phyloP scores from a whole-genome alignment of 2,329 filamentous ascomycete genomes.

The Geosmithia morbida region DNA sequence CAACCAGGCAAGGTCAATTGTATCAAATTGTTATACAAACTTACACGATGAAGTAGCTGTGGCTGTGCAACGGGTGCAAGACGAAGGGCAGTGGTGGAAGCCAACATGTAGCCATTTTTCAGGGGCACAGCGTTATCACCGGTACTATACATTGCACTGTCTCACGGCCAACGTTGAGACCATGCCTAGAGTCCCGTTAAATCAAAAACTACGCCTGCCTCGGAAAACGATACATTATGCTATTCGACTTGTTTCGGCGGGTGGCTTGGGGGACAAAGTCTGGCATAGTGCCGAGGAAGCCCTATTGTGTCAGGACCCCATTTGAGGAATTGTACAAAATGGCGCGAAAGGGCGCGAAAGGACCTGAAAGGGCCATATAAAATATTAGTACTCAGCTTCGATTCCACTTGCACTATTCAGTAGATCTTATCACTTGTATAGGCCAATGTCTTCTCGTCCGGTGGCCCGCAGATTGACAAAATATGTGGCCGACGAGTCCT shows the following conservation, averaged over 20 bases:
- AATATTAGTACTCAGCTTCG: too few relatives aligned
- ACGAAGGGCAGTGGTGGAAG: not conserved
- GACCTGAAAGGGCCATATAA: too few relatives aligned
- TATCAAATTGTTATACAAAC: not conserved
- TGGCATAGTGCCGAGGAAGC: not conserved
- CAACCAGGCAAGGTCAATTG: not conserved
- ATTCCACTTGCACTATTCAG: too few relatives aligned
- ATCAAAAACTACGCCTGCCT: not conserved
- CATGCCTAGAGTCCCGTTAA: not conserved
- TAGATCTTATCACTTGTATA: too few relatives aligned
- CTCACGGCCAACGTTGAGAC: not conserved
- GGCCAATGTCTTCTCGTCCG: too few relatives aligned
- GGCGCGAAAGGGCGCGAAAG: too few relatives aligned
- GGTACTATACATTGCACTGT: not conserved
- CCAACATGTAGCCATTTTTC: slow-evolving; percentile 1
- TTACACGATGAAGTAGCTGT: not conserved
- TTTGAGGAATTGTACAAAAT: too few relatives aligned
- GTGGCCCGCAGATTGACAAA: too few relatives aligned
- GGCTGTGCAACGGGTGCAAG: not conserved
- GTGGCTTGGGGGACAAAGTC: not conserved
- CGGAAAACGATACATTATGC: not conserved
- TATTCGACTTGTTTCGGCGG: not conserved
- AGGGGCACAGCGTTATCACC: not conserved
- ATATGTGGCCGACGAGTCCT: too few relatives aligned
- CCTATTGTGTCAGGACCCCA: too few relatives aligned